Evolutionary conservation across 169 alveolate species (phyloP).

Genomic region (Toxoplasma gondii): DNA sequence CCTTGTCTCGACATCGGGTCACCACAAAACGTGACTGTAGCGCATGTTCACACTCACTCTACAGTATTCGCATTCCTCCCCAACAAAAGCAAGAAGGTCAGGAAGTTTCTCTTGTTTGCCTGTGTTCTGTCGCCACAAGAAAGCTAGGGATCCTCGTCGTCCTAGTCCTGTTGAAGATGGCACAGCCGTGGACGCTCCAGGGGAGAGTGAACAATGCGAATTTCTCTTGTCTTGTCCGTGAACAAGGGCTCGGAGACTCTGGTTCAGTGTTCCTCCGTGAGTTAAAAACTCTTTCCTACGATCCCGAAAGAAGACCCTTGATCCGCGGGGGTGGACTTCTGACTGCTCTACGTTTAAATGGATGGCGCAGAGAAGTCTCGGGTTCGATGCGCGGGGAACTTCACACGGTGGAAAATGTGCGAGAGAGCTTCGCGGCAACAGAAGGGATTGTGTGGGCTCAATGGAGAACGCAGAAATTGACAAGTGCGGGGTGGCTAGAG

Average conservation of each 20-base stretch:
- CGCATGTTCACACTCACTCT: not conserved
- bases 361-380: no score
- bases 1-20: no score
- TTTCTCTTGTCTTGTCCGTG: not conserved
- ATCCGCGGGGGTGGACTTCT: not conserved
- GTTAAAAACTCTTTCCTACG: not conserved
- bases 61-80: conserved; percentile 25
- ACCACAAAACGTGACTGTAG: no score
- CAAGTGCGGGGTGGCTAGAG: no score
- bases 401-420: no score
- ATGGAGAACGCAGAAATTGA: no score
- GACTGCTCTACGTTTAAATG: no score
- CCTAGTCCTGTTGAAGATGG: not conserved
- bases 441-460: no score
- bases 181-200: not conserved
- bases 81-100: conserved; percentile 21
- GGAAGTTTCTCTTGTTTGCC: not conserved
- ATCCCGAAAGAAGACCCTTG: not conserved
- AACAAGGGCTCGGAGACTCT: not conserved
- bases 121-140: not conserved
- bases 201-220: no score
- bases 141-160: not conserved
- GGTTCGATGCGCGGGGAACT: no score
- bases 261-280: not conserved
- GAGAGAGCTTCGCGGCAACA: no score